phyloP scores from a whole-genome alignment of 2,329 filamentous ascomycete species.

The Xylariomycetidae sp. region DNA sequence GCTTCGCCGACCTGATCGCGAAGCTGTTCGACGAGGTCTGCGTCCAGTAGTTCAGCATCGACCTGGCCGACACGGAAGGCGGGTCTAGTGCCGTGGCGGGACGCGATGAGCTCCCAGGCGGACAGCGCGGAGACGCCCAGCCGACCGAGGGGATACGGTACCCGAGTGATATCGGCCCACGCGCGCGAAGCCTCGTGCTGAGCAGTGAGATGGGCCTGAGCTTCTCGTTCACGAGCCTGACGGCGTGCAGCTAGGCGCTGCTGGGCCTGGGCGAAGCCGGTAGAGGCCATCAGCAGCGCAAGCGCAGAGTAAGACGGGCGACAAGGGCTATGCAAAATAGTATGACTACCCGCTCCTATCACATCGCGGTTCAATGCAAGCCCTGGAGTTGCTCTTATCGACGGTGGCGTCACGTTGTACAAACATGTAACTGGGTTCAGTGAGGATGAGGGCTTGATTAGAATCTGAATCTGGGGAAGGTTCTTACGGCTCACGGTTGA shows the following conservation, averaged over 20 bases:
- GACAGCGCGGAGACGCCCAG: constrained; percentile 43
- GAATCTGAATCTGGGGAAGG: too few species aligned
- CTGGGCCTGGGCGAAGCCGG: constrained; percentile 84
- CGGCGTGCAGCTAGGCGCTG: constrained; percentile 79
- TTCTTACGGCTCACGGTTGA: too few species aligned
- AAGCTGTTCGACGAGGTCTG: constrained; percentile 82
- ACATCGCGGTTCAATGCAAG: too few species aligned
- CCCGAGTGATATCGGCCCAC: constrained; percentile 48
- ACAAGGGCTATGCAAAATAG: too few species aligned
- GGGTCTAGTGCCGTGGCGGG: constrained; percentile 74
- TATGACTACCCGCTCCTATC: too few species aligned
- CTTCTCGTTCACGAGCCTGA: constrained; percentile 65
- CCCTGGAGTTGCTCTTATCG: too few species aligned
- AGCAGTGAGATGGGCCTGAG: constrained; percentile 50
- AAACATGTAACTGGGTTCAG: too few species aligned
- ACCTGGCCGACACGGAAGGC: constrained; percentile 93
- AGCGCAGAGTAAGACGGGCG: too few species aligned
- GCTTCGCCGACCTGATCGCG: constrained; percentile 83
- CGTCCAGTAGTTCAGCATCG: constrained; percentile 90
- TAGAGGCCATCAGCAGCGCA: constrained; percentile 47
- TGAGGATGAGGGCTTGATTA: too few species aligned
- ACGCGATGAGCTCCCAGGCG: constrained; percentile 67
- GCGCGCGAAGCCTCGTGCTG: constrained; percentile 49
- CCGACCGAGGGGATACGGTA: constrained; percentile 60
- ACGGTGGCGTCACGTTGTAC: too few species aligned